phyloP scores from a whole-genome alignment of 176 grass and related monocot genomes.

The Leersia perrieri region DNA sequence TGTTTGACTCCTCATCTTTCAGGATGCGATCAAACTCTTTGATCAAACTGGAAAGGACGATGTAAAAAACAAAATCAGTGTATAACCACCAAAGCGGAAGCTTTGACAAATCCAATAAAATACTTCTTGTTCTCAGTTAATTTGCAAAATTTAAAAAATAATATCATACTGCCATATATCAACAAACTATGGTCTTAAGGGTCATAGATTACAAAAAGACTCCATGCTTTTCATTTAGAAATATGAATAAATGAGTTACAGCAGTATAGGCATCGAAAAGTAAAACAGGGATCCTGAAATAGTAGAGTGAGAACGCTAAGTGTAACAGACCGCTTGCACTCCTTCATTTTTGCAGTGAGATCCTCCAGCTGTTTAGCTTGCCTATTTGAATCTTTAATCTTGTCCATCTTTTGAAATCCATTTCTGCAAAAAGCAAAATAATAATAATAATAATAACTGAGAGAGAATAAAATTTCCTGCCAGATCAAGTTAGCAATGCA shows the following conservation, averaged over 20 bases:
- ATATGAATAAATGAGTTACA: constrained; percentile 7
- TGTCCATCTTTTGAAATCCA: constrained; percentile 98
- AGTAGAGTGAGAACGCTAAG: constrained; percentile 23
- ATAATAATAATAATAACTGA: no score
- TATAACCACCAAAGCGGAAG: constrained; percentile 8
- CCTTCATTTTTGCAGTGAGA: constrained; percentile 95
- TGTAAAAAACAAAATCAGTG: constrained; percentile 12
- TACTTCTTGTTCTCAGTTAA: background rate
- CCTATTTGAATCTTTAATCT: constrained; percentile 92
- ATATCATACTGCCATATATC: background rate
- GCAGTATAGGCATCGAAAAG: background rate
- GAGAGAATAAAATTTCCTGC: background rate
- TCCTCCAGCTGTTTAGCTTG: constrained; percentile 92
- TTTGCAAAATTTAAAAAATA: background rate
- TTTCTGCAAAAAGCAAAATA: constrained; percentile 67
- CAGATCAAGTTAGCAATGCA: background rate
- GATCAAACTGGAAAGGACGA: constrained; percentile 56
- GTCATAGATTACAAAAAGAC: background rate
- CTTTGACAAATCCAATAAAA: background rate
- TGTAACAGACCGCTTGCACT: constrained; percentile 76
- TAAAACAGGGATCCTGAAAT: background rate
- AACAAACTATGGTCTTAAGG: background rate
- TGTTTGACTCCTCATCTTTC: constrained; percentile 76
- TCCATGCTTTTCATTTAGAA: background rate
- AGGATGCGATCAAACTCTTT: constrained; percentile 84